These are phyloP conservation scores for Rubia balearica DNA, from an alignment of 305 asterid species.

Conservation along the genomic window DNA sequence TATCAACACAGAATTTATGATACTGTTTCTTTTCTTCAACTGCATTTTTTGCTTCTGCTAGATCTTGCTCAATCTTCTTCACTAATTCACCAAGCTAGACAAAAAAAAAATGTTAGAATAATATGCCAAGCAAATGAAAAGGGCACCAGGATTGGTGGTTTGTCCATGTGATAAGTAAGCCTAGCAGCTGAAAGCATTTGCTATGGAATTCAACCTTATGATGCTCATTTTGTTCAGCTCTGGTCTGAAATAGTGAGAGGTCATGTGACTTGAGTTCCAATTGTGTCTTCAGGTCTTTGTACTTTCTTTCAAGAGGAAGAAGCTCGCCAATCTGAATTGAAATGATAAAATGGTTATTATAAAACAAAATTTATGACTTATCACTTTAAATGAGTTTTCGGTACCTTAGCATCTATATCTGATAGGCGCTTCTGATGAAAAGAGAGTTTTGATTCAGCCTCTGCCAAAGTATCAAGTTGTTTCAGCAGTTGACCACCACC, in stretches of 20 bases:
- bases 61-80: constrained; percentile 66
- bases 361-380: not conserved
- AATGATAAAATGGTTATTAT: constrained; percentile 2
- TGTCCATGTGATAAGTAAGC: not conserved
- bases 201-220: constrained; percentile 58
- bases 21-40: constrained; percentile 49
- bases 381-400: not conserved
- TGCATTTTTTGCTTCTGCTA: constrained; percentile 63
- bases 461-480: constrained; percentile 77
- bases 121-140: constrained; percentile 2
- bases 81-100: constrained; percentile 81
- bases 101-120: constrained; percentile 17
- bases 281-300: constrained; percentile 69
- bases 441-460: constrained; percentile 58
- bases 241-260: constrained; percentile 67
- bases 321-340: constrained; percentile 67
- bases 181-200: constrained; percentile 5
- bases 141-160: not conserved
- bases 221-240: constrained; percentile 97
- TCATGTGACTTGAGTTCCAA: constrained; percentile 88
- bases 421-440: constrained; percentile 54
- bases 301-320: constrained; percentile 80
- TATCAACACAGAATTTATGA: constrained; percentile 49
- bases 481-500: constrained; percentile 88
- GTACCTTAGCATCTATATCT: constrained; percentile 72